Evolutionary conservation across 2,329 filamentous ascomycete species (phyloP).

Genomic region (Diaporthe capsici): DNA sequence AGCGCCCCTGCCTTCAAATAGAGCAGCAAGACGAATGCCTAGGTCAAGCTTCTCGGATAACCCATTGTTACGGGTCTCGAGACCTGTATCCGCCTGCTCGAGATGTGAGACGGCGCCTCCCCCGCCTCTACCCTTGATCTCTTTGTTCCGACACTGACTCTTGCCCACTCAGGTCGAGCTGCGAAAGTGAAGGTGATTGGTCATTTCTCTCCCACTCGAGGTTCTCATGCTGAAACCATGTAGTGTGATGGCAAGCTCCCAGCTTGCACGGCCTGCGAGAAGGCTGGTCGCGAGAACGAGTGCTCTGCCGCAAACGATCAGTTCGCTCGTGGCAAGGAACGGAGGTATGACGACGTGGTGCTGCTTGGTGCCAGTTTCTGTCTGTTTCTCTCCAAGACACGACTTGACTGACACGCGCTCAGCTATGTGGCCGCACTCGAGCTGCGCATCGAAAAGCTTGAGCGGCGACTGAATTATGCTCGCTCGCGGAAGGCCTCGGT

Average conservation of each 20-base stretch:
- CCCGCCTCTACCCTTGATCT: background rate
- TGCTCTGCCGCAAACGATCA: conserved; percentile 97
- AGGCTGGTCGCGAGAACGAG: conserved; percentile 86
- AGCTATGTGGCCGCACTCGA: conserved; percentile 97
- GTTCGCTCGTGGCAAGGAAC: conserved; percentile 94
- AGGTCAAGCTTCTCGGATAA: conserved; percentile 61
- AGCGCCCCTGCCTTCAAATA: conserved; percentile 1
- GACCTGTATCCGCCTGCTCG: conserved; percentile 84
- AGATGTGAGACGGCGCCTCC: conserved; percentile 66
- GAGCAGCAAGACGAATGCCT: conserved; percentile 49
- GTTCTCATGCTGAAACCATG: conserved; percentile 21
- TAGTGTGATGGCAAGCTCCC: conserved; percentile 96
- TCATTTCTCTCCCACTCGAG: conserved; percentile 25
- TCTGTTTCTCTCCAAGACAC: conserved; percentile 13
- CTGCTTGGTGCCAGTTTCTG: conserved; percentile 1
- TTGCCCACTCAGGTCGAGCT: conserved; percentile 71
- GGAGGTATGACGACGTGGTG: conserved; percentile 69
- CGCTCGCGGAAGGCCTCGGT: conserved; percentile 80
- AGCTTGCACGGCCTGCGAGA: conserved; percentile 95
- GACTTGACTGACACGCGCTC: conserved; percentile 42
- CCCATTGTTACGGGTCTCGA: conserved; percentile 79
- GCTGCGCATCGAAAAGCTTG: conserved; percentile 88
- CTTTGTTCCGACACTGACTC: conserved; percentile 29
- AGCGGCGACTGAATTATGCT: conserved; percentile 80
- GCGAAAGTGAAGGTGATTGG: conserved; percentile 87